Base-by-base conservation (phyloP, 108 stramenopile genomes). In the Skeletonema potamos region DNA sequence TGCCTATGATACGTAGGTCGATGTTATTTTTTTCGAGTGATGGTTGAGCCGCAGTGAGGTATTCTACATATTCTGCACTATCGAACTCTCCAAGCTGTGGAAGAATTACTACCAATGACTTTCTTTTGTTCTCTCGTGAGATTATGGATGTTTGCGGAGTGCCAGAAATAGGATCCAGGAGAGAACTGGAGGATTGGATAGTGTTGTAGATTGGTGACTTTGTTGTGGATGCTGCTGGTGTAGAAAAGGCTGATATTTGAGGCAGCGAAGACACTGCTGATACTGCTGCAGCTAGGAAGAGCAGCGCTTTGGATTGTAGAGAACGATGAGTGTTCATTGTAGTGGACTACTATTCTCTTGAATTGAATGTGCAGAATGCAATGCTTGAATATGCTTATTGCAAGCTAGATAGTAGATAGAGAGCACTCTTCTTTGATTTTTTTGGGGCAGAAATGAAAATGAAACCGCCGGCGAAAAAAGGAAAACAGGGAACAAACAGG, bases 41-140 rank as follows among this genome's bases (percentile, higher is more conserved):
- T 12, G 60, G 48, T 15, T 48, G 13, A 2, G 79, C 86, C 6
- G 66, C 64, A 0, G 43, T 29, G 20, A 89, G 79, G 6, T 62
- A 68, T 41, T 83, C 82, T 1, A 60, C 58, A 69, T 85, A 86
- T 71, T 89, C 85, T 9, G 60, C 36, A 29, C 70, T 69, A 33
- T 89, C 88, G 43, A 89, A 89, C 48, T 89, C 88, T 11, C 88
- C 88, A 15, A 89, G 68, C 54, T 86, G 84, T 24, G 85, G 82
- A 12, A 86, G 69, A 17, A 89, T 18, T 6, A 86, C 84, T 11
- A 89, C 74, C 36, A 89, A 58, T 10, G 80, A 37, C 44, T 85
- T 85, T 22, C 70, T 48, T 27, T 60, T 46, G 27, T 65, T 56
- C 20, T 65, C 17, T 22, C 12, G 18, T 26, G 58, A n/a, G 22